A percentile compares a stretch with the other conserved stretches of the same genome.
phyloP scores from a whole-genome alignment of 2,329 filamentous ascomycete genomes.

The Trichoderma guizhouense region DNA sequence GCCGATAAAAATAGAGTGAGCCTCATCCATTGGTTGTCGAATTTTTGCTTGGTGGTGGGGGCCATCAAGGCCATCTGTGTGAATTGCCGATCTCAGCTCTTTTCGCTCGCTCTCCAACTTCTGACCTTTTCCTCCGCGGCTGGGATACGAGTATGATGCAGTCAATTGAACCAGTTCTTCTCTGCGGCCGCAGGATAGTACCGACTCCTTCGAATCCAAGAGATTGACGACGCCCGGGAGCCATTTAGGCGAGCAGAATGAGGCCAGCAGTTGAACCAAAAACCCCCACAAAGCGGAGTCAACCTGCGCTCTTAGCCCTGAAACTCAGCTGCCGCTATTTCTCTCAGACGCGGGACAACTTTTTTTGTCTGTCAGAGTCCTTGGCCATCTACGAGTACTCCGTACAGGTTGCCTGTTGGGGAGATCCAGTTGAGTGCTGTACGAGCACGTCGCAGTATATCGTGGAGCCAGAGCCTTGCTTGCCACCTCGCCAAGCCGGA shows the following conservation, averaged over 20 bases:
- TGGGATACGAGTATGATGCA: background rate
- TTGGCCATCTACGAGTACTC: background rate
- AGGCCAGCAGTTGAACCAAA: background rate
- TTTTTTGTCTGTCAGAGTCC: background rate
- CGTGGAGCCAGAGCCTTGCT: background rate
- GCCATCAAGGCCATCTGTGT: background rate
- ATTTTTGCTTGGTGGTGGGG: background rate
- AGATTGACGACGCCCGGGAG: background rate
- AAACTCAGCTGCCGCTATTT: background rate
- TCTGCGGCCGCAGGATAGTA: background rate
- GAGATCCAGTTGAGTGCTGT: background rate
- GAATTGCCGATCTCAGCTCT: background rate
- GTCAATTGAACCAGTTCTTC: background rate
- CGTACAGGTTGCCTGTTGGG: background rate
- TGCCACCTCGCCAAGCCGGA: background rate
- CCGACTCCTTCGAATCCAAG: background rate
- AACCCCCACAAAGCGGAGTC: slow-evolving; percentile 2
- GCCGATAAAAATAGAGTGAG: slow-evolving; percentile 2
- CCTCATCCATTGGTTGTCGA: slow-evolving; percentile 4
- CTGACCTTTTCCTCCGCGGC: background rate
- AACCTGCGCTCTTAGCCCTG: background rate
- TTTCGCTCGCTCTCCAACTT: background rate
- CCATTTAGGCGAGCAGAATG: background rate
- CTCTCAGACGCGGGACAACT: background rate
- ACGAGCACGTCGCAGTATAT: background rate